Evolutionary conservation across 306 rosid genomes (phyloP), one percentile per base, ranked within the genome.

Genomic region (Cucumis hystrix): DNA sequence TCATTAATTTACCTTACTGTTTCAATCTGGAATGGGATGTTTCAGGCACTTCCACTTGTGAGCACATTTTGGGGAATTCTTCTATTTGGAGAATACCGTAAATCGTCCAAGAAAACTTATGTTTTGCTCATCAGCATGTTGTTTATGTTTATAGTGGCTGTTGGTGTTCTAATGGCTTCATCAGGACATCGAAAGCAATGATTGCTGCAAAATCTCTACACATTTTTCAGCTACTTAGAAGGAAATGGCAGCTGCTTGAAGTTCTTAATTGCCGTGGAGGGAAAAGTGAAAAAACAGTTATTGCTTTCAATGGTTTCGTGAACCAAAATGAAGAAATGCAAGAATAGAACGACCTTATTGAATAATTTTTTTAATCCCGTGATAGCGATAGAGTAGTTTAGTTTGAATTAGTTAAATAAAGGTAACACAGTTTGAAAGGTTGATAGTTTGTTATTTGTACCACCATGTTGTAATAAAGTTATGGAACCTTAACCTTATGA

Each of bases 11-110:
- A 39, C 30, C 51, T 66, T n/a, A 16, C 10, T 40, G 30, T 66
- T 40, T 74, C 66, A 33, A 28, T 21, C 18, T 76, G n/a, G 80
- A 45, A 61, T 81, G 76, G 71, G 77, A 57, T 47, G 13, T 79
- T 4, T 14, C 85, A 91, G 98, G 98, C 98, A 51, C 94, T 91
- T 86, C 98, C 97, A 47, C 92, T 91, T 8, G 97, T 93, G 80
- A 87, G 96, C 87, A 93, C 98, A 21, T 91, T 93, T 21, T 93
- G 97, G 98, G 98, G 92, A 11, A 25, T 93, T 3, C 76, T 88
- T 76, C 72, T 91, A 78, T 91, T 90, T n/a, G 98, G 98, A 8
- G 97, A 91, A 74, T 93, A 93, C 75, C 84, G 92, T 7, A 87
- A 80, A 88, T 91, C 97, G 10, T 93, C 97, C 8, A 80, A 86